A percentile compares a stretch with the other conserved stretches of the same genome.
Conservation (phyloP, 345 rosid species). For the Eucalyptus microcorys region DNA sequence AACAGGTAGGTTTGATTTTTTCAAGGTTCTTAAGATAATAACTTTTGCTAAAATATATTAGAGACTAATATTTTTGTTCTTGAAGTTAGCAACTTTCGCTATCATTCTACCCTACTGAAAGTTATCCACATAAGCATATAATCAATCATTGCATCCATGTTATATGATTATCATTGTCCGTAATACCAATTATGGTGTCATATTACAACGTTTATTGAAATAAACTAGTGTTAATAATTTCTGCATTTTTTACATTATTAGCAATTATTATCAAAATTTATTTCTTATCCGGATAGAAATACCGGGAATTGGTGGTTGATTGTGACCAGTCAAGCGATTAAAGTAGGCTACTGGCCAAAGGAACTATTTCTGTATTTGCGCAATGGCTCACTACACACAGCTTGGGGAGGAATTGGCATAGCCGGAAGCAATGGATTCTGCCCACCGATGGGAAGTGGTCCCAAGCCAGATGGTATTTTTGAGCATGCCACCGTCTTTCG, state of each 20-base stretch:
- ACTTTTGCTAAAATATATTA: not conserved
- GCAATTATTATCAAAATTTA: not conserved
- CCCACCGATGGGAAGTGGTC: not conserved
- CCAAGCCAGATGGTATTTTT: not conserved
- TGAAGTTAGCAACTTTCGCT: not conserved
- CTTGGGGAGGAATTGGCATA: not conserved
- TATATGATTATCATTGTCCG: no score
- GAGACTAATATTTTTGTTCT: not conserved
- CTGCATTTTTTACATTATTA: not conserved
- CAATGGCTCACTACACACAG: not conserved
- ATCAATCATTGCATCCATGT: not conserved
- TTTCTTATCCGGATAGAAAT: not conserved
- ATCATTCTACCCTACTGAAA: not conserved
- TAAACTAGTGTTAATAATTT: not conserved
- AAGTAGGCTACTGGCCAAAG: not conserved
- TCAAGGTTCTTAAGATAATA: not conserved
- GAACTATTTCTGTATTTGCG: not conserved
- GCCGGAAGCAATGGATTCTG: not conserved
- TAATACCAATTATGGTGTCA: no score
- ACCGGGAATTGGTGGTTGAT: not conserved
- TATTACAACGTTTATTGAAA: not conserved
- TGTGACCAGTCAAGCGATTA: not conserved
- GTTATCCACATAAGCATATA: not conserved
- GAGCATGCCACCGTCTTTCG: not conserved
- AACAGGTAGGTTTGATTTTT: not conserved